Base-by-base conservation (phyloP, 2,329 filamentous ascomycete species). In the Calonectria crousiana region DNA sequence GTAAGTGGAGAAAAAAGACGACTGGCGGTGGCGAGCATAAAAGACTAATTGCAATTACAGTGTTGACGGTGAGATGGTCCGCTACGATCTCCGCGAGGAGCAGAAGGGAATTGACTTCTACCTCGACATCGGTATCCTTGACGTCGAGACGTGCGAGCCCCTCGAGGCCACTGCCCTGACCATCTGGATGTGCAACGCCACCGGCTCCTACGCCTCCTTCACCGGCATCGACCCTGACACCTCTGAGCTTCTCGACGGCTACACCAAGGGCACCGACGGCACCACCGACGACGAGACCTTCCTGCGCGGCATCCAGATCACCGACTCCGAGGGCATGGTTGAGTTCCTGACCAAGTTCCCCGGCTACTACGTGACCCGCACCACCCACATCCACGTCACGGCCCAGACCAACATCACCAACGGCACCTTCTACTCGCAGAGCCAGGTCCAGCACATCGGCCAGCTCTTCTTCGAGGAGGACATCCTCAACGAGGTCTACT, bases 51-150 rank as follows among this genome's bases (percentile, higher is more conserved):
- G 18, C 18, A 44, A 44, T 44, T 44, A n/a, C 38, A 68, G 70
- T 47, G 65, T 68, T 16, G 70, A 72, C 20, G 70, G 70, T 16
- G 70, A 72, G 56, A 68, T 72, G 49, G 47, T 72, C n/a, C 53
- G 70, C 36, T 64, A 66, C 28, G 70, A 72, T 56, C 53, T 72
- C 28, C 73, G 73, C 2, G 69, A 74, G 38, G 52, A 60, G 20
- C 69, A 73, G 16, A 69, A 72, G 52, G 73, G 69, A 9, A 72
- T 74, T 41, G 69, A 74, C 58, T 74, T 74, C 51, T 74, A 74
- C 10, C 38, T 74, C 14, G 73, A 72, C 38, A 69, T 74, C 20
- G 73, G 73, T 3, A 34, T 74, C 28, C 67, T 74, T 23, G 73
- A 72, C 26, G 56, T 72, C 16, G 73, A 74, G 47, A 72, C 73